Evolutionary conservation across 257 asterid species (phyloP).

Genomic region (Thymus mandschuricus): DNA sequence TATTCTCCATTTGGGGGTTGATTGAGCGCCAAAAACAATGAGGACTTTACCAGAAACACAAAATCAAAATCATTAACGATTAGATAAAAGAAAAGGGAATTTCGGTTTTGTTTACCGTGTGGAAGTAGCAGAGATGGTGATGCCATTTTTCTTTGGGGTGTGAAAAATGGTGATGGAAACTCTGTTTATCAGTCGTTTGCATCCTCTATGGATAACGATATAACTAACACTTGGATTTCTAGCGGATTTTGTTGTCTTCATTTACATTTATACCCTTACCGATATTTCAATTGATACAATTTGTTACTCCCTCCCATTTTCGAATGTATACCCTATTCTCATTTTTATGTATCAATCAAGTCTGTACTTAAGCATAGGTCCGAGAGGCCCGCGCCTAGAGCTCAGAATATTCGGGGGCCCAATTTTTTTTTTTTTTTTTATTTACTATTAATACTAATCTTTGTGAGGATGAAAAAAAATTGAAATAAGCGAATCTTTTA

Average conservation of each 20-base stretch:
- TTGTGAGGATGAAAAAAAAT: no score
- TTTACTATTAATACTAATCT: no score
- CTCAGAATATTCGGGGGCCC: no score
- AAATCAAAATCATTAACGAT: conserved; percentile 5
- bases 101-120: conserved; percentile 35
- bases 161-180: conserved; percentile 18
- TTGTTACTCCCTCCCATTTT: no score
- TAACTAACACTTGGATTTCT: conserved; percentile 27
- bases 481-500: no score
- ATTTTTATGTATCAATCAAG: no score
- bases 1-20: neutral
- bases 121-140: conserved; percentile 50
- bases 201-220: conserved; percentile 46
- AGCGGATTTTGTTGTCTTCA: neutral
- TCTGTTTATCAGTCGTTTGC: conserved; percentile 34
- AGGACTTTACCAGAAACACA: conserved; percentile 3
- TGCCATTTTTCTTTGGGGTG: conserved; percentile 37
- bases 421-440: no score
- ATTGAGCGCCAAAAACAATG: neutral
- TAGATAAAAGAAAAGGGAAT: neutral
- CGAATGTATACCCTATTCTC: no score
- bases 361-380: no score
- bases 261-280: conserved; percentile 28
- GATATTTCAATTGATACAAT: no score
- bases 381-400: no score